A percentile compares a stretch with the other conserved stretches of the same genome.
These are phyloP conservation scores for Gossypium ekmanianum DNA, from an alignment of 345 rosid species.

Conservation along the genomic window DNA sequence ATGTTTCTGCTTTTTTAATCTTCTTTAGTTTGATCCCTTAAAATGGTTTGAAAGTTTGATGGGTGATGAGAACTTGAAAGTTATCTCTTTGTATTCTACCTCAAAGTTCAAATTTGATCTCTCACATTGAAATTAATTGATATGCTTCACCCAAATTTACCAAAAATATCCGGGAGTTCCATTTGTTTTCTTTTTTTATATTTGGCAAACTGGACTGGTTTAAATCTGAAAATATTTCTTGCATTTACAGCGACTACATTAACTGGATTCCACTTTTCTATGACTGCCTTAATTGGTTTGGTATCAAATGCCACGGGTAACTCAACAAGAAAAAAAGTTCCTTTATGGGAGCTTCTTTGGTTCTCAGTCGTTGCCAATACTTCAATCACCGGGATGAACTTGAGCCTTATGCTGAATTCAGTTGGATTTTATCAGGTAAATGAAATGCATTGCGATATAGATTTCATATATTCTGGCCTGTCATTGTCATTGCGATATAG, in stretches of 20 bases:
- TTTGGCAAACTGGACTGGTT: background rate
- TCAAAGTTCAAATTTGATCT: background rate
- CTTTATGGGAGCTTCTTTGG: slow-evolving; percentile 26
- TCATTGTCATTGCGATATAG: too few species aligned
- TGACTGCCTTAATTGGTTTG: slow-evolving; percentile 21
- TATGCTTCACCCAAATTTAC: background rate
- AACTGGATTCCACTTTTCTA: slow-evolving; percentile 22
- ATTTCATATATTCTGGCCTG: too few species aligned
- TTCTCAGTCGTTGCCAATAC: slow-evolving; percentile 25
- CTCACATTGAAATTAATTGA: background rate
- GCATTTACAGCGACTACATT: slow-evolving; percentile 18
- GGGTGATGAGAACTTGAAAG: background rate
- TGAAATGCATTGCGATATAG: background rate
- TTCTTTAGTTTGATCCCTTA: background rate
- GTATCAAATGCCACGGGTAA: slow-evolving; percentile 20
- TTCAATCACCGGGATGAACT: slow-evolving; percentile 25
- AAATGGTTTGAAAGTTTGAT: slow-evolving; percentile 1
- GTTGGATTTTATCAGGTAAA: slow-evolving; percentile 26
- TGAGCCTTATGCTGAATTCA: slow-evolving; percentile 25
- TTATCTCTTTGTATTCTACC: background rate
- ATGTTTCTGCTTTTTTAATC: background rate
- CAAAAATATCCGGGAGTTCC: background rate
- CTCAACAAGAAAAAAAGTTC: slow-evolving; percentile 13
- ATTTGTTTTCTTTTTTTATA: too few species aligned
- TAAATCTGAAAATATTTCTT: background rate